phyloP scores from a whole-genome alignment of 78 protist genomes.

The Dictyostelium purpureum region DNA sequence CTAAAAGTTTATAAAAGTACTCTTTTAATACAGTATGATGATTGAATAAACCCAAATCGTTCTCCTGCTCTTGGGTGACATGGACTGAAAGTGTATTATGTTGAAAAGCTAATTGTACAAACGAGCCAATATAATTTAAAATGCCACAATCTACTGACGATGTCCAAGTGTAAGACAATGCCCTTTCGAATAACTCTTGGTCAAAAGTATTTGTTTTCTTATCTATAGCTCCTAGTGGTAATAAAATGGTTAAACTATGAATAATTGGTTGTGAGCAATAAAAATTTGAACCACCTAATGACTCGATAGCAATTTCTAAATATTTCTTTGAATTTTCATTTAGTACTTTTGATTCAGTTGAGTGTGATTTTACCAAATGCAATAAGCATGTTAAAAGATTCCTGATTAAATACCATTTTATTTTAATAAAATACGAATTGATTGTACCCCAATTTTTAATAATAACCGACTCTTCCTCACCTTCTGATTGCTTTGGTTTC shows the following conservation, averaged over 20 bases:
- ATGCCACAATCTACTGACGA: constrained; percentile 21
- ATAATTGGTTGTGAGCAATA: constrained; percentile 35
- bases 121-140: constrained; percentile 16
- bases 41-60: background rate
- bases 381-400: constrained; percentile 1
- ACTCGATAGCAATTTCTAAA: constrained; percentile 9
- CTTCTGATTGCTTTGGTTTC: background rate
- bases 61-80: background rate
- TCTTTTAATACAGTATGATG: constrained; percentile 18
- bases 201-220: background rate
- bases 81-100: background rate
- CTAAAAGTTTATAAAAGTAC: background rate
- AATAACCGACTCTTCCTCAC: background rate
- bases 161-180: constrained; percentile 27
- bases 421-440: constrained; percentile 48
- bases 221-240: constrained; percentile 11
- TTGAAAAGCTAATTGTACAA: constrained; percentile 41
- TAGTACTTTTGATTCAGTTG: background rate
- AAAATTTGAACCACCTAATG: constrained; percentile 30
- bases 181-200: background rate
- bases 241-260: constrained; percentile 24
- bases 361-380: background rate
- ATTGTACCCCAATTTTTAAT: background rate
- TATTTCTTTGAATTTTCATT: background rate
- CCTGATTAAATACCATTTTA: constrained; percentile 26